phyloP scores from a whole-genome alignment of 345 rosid genomes.

The Gossypium arboreum region DNA sequence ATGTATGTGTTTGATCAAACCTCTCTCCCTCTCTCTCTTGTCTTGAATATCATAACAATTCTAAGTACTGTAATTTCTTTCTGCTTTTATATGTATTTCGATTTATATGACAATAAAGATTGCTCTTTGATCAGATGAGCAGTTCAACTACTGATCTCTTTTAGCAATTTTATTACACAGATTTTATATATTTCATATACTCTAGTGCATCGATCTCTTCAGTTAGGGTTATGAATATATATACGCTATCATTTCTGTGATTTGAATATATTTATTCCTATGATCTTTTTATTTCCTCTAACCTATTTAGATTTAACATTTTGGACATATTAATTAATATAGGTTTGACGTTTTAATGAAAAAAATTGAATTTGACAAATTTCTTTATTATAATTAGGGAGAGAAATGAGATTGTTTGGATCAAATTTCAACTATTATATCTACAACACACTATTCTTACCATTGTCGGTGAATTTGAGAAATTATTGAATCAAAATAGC shows the following conservation, averaged over 20 bases:
- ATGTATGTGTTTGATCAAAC: background rate
- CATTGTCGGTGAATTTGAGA: too few species aligned
- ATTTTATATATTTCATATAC: background rate
- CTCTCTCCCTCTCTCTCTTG: background rate
- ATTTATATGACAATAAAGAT: background rate
- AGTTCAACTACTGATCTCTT: background rate
- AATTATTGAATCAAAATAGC: background rate
- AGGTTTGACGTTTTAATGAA: background rate
- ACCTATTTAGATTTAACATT: background rate
- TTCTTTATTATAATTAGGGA: too few species aligned
- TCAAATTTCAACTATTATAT: too few species aligned
- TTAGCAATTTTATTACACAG: background rate
- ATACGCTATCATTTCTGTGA: background rate
- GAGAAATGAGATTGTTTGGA: too few species aligned
- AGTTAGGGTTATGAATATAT: background rate
- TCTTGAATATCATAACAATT: background rate
- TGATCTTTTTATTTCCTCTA: background rate
- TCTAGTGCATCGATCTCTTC: background rate
- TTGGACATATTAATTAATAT: background rate
- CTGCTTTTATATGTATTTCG: background rate
- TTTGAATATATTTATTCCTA: background rate
- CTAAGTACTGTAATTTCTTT: background rate
- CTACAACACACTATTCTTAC: too few species aligned
- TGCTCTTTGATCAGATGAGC: background rate
- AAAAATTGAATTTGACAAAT: too few species aligned